Evolutionary conservation across 306 rosid species (phyloP).

Genomic region (Acacia acuminata): DNA sequence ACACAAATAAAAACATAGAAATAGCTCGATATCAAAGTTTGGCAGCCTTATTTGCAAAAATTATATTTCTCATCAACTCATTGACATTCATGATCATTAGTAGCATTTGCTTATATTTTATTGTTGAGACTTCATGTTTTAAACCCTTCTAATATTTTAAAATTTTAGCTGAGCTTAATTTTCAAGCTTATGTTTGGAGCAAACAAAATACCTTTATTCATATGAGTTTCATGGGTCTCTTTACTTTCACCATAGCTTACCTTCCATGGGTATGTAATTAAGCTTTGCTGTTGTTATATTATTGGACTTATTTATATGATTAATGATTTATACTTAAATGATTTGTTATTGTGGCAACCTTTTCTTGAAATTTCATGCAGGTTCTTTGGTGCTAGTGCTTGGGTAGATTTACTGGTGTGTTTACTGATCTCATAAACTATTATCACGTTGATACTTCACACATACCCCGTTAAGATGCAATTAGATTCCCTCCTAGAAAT

Average conservation of each 20-base stretch:
- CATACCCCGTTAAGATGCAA: not conserved
- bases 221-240: slow-evolving; percentile 95
- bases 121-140: not conserved
- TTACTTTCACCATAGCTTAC: slow-evolving; percentile 91
- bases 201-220: slow-evolving; percentile 95
- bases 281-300: slow-evolving; percentile 11
- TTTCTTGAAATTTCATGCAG: slow-evolving; percentile 35
- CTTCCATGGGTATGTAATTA: slow-evolving; percentile 95
- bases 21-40: slow-evolving; percentile 3
- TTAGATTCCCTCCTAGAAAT: not conserved
- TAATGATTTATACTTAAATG: not conserved
- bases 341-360: not conserved
- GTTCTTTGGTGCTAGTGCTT: slow-evolving; percentile 96
- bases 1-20: too few relatives aligned
- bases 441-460: slow-evolving; percentile 18
- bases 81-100: slow-evolving; percentile 95
- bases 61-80: slow-evolving; percentile 92
- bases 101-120: slow-evolving; percentile 4
- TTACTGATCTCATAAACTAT: slow-evolving; percentile 3
- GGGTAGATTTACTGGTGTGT: slow-evolving; percentile 95
- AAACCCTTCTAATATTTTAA: not conserved
- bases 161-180: slow-evolving; percentile 17
- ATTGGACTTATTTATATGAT: slow-evolving; percentile 19
- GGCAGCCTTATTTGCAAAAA: slow-evolving; percentile 81
- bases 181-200: slow-evolving; percentile 97